phyloP scores from a whole-genome alignment of 345 rosid species.

The Acer campestre region DNA sequence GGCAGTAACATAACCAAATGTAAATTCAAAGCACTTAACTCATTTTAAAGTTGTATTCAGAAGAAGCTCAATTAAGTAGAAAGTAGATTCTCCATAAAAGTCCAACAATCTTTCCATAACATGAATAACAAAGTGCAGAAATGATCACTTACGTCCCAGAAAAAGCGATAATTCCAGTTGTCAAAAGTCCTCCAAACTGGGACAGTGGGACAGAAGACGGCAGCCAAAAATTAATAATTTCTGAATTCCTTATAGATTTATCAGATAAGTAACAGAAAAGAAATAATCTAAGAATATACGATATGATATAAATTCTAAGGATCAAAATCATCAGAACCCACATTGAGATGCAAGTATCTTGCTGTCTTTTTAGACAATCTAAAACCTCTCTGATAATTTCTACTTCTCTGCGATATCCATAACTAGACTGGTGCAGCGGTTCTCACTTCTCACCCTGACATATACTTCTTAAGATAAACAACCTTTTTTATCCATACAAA shows the following conservation, averaged over 20 bases:
- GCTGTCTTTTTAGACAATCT: neutral
- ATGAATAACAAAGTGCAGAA: conserved; percentile 16
- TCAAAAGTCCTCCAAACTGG: conserved; percentile 96
- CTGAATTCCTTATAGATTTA: neutral
- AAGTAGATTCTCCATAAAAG: neutral
- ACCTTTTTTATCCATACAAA: neutral
- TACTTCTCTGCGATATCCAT: neutral
- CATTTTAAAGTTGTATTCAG: neutral
- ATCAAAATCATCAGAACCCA: neutral
- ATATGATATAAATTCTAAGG: too few species aligned
- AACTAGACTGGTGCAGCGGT: neutral
- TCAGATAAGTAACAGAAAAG: neutral
- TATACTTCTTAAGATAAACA: neutral
- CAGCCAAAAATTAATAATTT: neutral
- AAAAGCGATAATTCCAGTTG: conserved; percentile 78
- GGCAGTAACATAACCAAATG: neutral
- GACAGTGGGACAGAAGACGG: conserved; percentile 41
- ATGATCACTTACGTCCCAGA: conserved; percentile 80
- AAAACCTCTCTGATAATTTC: neutral
- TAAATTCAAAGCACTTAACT: conserved; percentile 3
- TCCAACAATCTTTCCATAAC: neutral
- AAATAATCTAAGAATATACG: neutral
- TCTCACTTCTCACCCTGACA: neutral
- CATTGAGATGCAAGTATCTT: neutral
- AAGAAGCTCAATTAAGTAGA: conserved; percentile 5